These are phyloP conservation scores for Neonectria coccinea DNA, from an alignment of 2,329 filamentous ascomycete genomes.

Conservation along the genomic window DNA sequence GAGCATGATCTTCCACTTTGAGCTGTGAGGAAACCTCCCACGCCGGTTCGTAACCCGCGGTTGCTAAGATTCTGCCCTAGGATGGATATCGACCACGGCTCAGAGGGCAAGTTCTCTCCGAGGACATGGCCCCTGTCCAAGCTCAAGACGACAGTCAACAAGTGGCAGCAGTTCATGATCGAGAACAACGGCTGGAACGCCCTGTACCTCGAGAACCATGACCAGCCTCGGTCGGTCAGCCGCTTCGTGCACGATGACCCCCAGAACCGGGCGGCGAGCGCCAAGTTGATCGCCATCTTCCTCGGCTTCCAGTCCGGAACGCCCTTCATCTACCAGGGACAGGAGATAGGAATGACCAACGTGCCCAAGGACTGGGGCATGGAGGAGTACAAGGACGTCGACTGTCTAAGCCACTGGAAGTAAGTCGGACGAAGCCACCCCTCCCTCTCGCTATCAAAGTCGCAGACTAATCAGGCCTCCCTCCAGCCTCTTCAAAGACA, in stretches of 20 bases:
- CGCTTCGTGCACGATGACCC: constrained; percentile 65
- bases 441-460: neutral
- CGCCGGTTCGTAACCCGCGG: neutral
- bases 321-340: constrained; percentile 76
- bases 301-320: constrained; percentile 71
- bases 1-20: constrained; percentile 81
- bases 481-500: constrained; percentile 52
- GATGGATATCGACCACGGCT: constrained; percentile 62
- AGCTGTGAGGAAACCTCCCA: constrained; percentile 58
- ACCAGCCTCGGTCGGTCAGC: constrained; percentile 71
- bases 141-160: constrained; percentile 64
- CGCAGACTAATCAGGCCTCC: constrained; percentile 7
- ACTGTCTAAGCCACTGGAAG: constrained; percentile 65
- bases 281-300: constrained; percentile 71
- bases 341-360: constrained; percentile 76
- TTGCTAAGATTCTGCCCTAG: constrained; percentile 43
- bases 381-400: constrained; percentile 76
- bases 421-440: constrained; percentile 38
- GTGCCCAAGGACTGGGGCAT: constrained; percentile 71
- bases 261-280: constrained; percentile 60
- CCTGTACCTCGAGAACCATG: constrained; percentile 74
- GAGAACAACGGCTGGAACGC: constrained; percentile 73
- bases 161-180: constrained; percentile 71
- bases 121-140: constrained; percentile 60
- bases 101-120: constrained; percentile 57